Base-by-base conservation (phyloP, 768 basidiomycete species). In the Coprinellus micaceus region DNA sequence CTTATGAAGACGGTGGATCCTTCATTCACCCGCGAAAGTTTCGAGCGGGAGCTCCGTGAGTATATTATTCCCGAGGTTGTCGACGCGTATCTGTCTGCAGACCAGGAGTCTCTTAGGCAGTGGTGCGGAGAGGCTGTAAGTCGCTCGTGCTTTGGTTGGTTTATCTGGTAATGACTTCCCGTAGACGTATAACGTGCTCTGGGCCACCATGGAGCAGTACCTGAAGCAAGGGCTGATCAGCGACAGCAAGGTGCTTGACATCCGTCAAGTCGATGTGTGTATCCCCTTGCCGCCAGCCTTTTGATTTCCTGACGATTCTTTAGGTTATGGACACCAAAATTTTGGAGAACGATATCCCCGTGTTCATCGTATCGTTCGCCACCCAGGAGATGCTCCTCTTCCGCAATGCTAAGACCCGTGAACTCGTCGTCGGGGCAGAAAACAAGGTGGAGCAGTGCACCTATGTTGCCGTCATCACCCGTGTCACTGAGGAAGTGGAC, bases 1-100 rank as follows among this genome's bases (percentile, higher is more conserved):
- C 71, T 86, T 66, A 91, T 98, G 84, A 90, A 86, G 69, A 68
- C 76, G n/a, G 77, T 98, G 66, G 97, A 99, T 69, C 93, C 97
- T 4, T 68, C 72, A 25, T 99, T 97, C 73, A 86, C 82, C 54
- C 82, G 88, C 65, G 97, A 98, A 66, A 73, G 76, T 30, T 98
- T 97, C 66, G 88, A 93, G 65, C 79, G 88, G 57, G 97, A 98
- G 67, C 69, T 98, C 56, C 75, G 95, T 57, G 97, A 98, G 71
- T 99, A 98, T 65, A 99, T 99, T 60, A 84, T 99, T 2, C 97
- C 97, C 0, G 97, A 99, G 68, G 86, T 99, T 12, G 93, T 99
- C 6, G 97, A 99, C 67, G 96, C 94, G 25, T 98, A 97, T 66
- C 69, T 98, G 58, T 88, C 84, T 54, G 95, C 92, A 25, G 97